These are phyloP conservation scores for Whalleya microplaca DNA, from an alignment of 2,329 filamentous ascomycete species.

Conservation along the genomic window DNA sequence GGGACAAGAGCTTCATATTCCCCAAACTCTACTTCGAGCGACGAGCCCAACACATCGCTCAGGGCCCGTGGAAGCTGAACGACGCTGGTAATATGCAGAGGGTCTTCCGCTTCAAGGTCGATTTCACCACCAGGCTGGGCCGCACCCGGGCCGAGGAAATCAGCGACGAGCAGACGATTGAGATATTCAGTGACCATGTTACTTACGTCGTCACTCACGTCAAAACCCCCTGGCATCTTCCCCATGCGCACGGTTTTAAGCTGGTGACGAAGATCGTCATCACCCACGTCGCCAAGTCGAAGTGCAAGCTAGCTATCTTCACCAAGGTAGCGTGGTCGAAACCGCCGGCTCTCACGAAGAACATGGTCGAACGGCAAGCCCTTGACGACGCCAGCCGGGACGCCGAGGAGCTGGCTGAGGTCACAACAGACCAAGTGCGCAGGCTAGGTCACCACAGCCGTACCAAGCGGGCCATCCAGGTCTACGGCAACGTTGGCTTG, in stretches of 20 bases:
- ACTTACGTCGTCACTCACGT: slow-evolving; percentile 67
- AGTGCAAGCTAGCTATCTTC: slow-evolving; percentile 88
- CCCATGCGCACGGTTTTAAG: slow-evolving; percentile 77
- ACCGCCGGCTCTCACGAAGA: slow-evolving; percentile 62
- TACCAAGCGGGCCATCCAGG: slow-evolving; percentile 77
- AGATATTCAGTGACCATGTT: slow-evolving; percentile 76
- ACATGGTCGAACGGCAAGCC: slow-evolving; percentile 70
- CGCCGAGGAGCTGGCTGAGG: slow-evolving; percentile 74
- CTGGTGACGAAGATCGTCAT: slow-evolving; percentile 91
- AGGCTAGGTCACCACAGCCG: slow-evolving; percentile 73
- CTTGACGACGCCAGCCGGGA: slow-evolving; percentile 74
- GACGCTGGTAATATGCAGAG: slow-evolving; percentile 74
- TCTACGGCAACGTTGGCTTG: slow-evolving; percentile 76
- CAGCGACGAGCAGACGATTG: slow-evolving; percentile 83
- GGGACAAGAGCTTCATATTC: slow-evolving; percentile 94
- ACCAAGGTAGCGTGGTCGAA: slow-evolving; percentile 86
- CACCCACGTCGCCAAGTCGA: slow-evolving; percentile 88
- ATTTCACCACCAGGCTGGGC: slow-evolving; percentile 68
- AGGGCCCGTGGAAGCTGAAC: slow-evolving; percentile 79
- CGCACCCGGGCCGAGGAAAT: slow-evolving; percentile 65
- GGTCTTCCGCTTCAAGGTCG: slow-evolving; percentile 80
- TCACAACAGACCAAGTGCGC: slow-evolving; percentile 77
- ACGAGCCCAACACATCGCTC: slow-evolving; percentile 76
- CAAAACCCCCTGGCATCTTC: slow-evolving; percentile 80
- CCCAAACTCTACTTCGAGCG: slow-evolving; percentile 87